Base-by-base conservation (phyloP, 441 rosid species). In the Raphanus hybrid region DNA sequence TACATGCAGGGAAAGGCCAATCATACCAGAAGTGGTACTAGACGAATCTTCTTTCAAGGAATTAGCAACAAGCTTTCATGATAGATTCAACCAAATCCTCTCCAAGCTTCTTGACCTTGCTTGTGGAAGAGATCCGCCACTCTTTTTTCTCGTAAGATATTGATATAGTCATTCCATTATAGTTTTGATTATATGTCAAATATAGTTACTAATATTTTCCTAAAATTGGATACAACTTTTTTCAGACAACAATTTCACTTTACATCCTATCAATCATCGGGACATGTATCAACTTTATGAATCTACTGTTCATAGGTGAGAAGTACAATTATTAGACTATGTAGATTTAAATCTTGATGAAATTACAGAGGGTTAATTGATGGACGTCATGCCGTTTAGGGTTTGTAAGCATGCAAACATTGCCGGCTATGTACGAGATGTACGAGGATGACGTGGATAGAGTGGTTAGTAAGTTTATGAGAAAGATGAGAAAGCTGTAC, bases 271-370 rank as follows among this genome's bases (percentile, higher is more conserved):
- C 98, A 0, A 84, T 88, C 74, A 84, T 94, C 7, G 99, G 98
- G 70, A 83, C 84, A 65, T 91, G 75, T 74, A 83, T 83, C 84
- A 89, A 86, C 84, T 88, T 88, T 82, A 70, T 92, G 69, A 94
- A 92, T 82, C 88, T 94, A 81, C 65, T 94, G 18, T 92, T 85
- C 77, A 37, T 88, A 4, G 87, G 99, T 92, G 87, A 85, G 91
- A 39, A 60, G 27, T 16, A 26, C 16, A 64, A 34, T 8, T 39
- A 58, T 26, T 14, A 8, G 29, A 43, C 8, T 54, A 15, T 34
- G 18, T 37, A 45, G 0, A 34, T 29, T 2, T 15, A 62, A 9
- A 3, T 16, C 12, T 45, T 12, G 68, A 58, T 23, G 12, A 62
- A 29, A 55, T 52, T 8, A 52, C 57, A 5, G 14, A 45, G 0